Evolutionary conservation across 2,329 filamentous ascomycete genomes (phyloP), one percentile per base, ranked within the genome.

Genomic region (Fusarium subtropicale): DNA sequence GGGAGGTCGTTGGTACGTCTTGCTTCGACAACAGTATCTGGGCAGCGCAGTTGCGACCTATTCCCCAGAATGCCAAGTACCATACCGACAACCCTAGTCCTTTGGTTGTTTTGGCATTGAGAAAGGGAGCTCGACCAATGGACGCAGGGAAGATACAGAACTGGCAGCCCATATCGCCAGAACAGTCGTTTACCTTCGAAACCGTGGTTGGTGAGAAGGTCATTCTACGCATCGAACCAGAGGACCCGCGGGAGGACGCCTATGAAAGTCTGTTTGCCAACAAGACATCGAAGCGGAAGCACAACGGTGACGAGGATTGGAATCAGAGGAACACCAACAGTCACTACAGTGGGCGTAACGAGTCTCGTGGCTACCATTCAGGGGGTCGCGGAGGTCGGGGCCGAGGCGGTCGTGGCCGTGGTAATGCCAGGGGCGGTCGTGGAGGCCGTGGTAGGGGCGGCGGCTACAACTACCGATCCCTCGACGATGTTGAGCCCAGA

Each of bases 161-260:
- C 68, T 98, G 95, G 96, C 88, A 92, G 66, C 89, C 92, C 7
- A 85, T 97, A 5, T 81, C 91, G 1, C 82, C 87, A 7, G 90
- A 93, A 10, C 88, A 92, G 74, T 85, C 89, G 0, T 89, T 94
- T 75, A 85, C 89, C 8, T 94, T 98, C 74, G 92, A 97, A 67
- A 94, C 92, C 1, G 89, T 88, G 0, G 92, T 98, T 2, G 92
- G 92, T 20, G 94, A 98, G 80, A 97, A 97, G 81, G 88, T 93
- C 18, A 85, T 96, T 68, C 81, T 98, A 53, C 87, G 92, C 3
- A 90, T 98, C 47, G 93, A 97, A 77, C 84, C 89, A 54, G 92
- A 95, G 67, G 81, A 89, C 52, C 81, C 82, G 4, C 79, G 81
- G 26, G 89, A 91, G 73, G 88, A 87, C 66, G 86, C 88, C 66